Conservation (phyloP, 305 asterid species). For the Coffea humblotiana region DNA sequence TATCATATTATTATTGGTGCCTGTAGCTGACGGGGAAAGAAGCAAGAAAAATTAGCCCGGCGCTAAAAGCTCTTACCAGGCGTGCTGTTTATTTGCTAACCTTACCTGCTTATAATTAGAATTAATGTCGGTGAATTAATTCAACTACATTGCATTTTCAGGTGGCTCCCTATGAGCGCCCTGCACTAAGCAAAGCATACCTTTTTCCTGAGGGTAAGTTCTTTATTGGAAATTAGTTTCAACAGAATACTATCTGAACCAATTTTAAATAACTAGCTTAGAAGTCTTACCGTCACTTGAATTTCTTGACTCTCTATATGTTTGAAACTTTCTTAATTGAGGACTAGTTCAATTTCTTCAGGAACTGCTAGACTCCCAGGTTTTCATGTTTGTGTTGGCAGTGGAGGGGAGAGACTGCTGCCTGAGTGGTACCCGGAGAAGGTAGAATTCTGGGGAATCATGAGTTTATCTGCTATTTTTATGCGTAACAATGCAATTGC, state of each 20-base stretch:
- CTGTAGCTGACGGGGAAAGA: background rate
- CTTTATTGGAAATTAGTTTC: background rate
- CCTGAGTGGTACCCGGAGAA: conserved; percentile 98
- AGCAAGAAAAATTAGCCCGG: background rate
- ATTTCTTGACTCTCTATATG: background rate
- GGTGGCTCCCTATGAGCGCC: conserved; percentile 99
- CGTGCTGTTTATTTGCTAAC: background rate
- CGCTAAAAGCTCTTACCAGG: background rate
- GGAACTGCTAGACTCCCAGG: conserved; percentile 98
- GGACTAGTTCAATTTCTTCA: conserved; percentile 30
- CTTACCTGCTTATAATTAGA: background rate
- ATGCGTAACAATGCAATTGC: background rate
- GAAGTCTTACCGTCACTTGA: background rate
- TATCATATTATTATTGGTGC: background rate
- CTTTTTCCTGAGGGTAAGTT: conserved; percentile 88
- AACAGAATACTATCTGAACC: background rate
- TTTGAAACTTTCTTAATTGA: conserved; percentile 16
- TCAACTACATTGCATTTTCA: conserved; percentile 27
- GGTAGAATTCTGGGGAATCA: conserved; percentile 38
- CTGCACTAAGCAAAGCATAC: conserved; percentile 94
- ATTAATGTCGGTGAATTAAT: background rate
- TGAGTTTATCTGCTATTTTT: background rate
- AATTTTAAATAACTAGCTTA: background rate
- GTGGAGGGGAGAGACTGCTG: conserved; percentile 97
- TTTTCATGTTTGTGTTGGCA: conserved; percentile 91